Percentiles rank a stretch among this genome's conserved stretches.
phyloP scores from a whole-genome alignment of 257 asterid species.

The Gentiana dahurica region DNA sequence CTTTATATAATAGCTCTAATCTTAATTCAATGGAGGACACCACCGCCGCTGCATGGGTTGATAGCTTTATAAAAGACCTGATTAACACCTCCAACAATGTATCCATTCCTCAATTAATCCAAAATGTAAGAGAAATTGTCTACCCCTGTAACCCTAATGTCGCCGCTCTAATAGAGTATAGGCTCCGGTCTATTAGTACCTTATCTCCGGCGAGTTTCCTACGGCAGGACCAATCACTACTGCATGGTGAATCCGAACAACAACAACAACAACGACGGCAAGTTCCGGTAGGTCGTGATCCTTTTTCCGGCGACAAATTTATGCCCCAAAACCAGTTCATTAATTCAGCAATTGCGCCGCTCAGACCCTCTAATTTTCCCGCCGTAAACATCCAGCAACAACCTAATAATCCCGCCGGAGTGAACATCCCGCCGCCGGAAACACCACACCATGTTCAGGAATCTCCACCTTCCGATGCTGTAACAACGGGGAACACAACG shows the following conservation, averaged over 20 bases:
- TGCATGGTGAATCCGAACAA: neutral
- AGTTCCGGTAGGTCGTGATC: slow-evolving; percentile 2
- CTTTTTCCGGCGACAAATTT: slow-evolving; percentile 16
- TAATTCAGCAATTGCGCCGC: slow-evolving; percentile 22
- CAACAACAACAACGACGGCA: neutral
- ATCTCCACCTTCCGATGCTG: slow-evolving; percentile 16
- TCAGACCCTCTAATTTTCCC: slow-evolving; percentile 9
- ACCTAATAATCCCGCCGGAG: slow-evolving; percentile 9
- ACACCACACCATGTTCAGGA: slow-evolving; percentile 13
- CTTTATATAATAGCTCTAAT: neutral
- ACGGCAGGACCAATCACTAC: slow-evolving; percentile 13
- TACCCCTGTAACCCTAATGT: slow-evolving; percentile 92
- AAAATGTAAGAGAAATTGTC: slow-evolving; percentile 79
- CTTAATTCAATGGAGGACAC: slow-evolving; percentile 40
- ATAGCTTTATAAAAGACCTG: slow-evolving; percentile 79
- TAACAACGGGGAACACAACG: slow-evolving; percentile 8
- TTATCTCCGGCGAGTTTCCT: neutral
- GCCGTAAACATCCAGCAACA: slow-evolving; percentile 11
- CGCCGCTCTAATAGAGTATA: slow-evolving; percentile 58
- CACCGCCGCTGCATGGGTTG: slow-evolving; percentile 69
- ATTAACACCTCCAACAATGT: slow-evolving; percentile 58
- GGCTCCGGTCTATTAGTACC: slow-evolving; percentile 60
- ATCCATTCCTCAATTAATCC: slow-evolving; percentile 80
- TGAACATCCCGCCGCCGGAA: slow-evolving; percentile 1
- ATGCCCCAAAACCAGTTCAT: slow-evolving; percentile 19